phyloP scores from a whole-genome alignment of 441 rosid genomes.

The Gossypium schwendimanii region DNA sequence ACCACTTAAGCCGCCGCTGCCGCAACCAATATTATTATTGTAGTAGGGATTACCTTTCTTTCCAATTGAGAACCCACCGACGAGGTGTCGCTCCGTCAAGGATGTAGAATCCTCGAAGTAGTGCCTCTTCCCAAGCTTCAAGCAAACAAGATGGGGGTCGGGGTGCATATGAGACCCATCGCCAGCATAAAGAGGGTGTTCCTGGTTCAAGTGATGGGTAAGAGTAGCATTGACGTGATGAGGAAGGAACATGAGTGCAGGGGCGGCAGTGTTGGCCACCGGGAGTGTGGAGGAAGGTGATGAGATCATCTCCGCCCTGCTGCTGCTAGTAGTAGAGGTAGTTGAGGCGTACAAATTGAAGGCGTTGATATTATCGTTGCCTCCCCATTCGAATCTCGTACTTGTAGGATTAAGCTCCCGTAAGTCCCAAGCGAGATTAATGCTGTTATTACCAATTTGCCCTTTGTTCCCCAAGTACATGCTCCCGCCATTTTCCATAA shows the following conservation, averaged over 20 bases:
- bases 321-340: not conserved
- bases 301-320: not conserved
- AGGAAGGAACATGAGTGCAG: constrained; percentile 21
- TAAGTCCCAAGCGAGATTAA: constrained; percentile 19
- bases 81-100: not conserved
- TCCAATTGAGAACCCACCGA: constrained; percentile 12
- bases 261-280: not conserved
- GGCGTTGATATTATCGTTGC: not conserved
- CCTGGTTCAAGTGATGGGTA: constrained; percentile 8
- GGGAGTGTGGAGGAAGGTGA: not conserved
- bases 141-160: constrained; percentile 44
- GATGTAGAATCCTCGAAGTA: constrained; percentile 34
- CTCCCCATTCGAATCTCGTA: constrained; percentile 22
- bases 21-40: not conserved
- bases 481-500: constrained; percentile 38
- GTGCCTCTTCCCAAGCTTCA: constrained; percentile 51
- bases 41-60: constrained; percentile 30
- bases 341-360: not conserved
- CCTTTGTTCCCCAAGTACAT: constrained; percentile 14
- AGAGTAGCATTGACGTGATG: constrained; percentile 2
- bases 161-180: constrained; percentile 29
- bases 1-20: constrained; percentile 8
- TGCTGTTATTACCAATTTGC: constrained; percentile 2
- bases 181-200: constrained; percentile 23
- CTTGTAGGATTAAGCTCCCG: not conserved